phyloP scores from a whole-genome alignment of 2,329 filamentous ascomycete genomes.

The Pseudonectria buxi region DNA sequence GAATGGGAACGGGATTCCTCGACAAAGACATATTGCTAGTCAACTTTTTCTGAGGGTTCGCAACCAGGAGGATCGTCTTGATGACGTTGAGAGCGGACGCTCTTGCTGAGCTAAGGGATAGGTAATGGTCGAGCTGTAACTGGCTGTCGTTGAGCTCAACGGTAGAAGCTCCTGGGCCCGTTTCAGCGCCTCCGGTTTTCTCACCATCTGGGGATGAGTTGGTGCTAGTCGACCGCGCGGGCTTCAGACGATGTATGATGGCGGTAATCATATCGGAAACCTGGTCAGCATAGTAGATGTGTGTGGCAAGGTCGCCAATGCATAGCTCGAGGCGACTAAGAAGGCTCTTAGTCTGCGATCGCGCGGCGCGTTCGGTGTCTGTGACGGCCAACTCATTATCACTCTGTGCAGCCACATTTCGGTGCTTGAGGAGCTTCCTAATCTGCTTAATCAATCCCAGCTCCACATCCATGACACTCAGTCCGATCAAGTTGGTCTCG shows the following conservation, averaged over 20 bases:
- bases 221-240: conserved; percentile 40
- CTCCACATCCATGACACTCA: conserved; percentile 93
- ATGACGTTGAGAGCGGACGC: conserved; percentile 67
- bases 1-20: conserved; percentile 67
- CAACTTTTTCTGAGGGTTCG: conserved; percentile 60
- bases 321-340: conserved; percentile 68
- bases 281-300: conserved; percentile 95
- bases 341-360: conserved; percentile 53
- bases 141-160: conserved; percentile 39
- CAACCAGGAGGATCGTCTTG: conserved; percentile 74
- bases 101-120: conserved; percentile 49
- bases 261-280: conserved; percentile 88
- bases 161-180: conserved; percentile 25
- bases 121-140: conserved; percentile 43
- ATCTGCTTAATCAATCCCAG: conserved; percentile 80
- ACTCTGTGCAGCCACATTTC: conserved; percentile 29
- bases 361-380: conserved; percentile 25
- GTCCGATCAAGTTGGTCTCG: conserved; percentile 84
- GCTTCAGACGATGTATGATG: conserved; percentile 72
- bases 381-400: conserved; percentile 29
- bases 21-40: conserved; percentile 57
- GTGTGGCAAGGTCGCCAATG: conserved; percentile 85
- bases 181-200: conserved; percentile 35
- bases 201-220: conserved; percentile 40
- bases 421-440: conserved; percentile 65